phyloP scores from a whole-genome alignment of 192 early-diverging fungal genomes.

The Obelidium mucronatum region DNA sequence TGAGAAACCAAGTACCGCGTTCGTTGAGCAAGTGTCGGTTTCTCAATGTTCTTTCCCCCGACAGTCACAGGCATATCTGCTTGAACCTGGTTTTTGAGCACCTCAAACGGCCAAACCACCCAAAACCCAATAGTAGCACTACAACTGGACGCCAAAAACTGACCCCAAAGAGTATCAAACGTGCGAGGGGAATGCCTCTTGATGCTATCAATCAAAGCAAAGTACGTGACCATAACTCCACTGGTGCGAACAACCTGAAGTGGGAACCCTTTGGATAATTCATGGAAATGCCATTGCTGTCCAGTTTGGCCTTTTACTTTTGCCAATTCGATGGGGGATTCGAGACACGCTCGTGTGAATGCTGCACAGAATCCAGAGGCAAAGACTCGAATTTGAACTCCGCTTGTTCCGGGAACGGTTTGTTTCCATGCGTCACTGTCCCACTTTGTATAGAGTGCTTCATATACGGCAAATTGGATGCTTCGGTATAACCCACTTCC shows the following conservation, averaged over 20 bases:
- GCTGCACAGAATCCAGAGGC: not conserved
- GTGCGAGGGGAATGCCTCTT: not conserved
- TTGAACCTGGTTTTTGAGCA: conserved; percentile 20
- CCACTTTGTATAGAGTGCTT: conserved; percentile 10
- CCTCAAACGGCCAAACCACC: conserved; percentile 20
- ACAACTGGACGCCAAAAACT: conserved; percentile 6
- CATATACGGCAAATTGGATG: conserved; percentile 20
- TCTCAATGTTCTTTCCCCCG: not conserved
- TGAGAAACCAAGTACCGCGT: not conserved
- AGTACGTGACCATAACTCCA: conserved; percentile 24
- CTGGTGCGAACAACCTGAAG: conserved; percentile 2
- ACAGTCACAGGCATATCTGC: conserved; percentile 10
- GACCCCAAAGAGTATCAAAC: conserved; percentile 5
- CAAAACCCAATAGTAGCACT: conserved; percentile 18
- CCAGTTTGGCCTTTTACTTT: conserved; percentile 18
- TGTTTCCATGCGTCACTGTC: not conserved
- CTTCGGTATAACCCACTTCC: conserved; percentile 16
- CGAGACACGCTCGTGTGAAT: not conserved
- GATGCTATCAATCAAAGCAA: conserved; percentile 20
- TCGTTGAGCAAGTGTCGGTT: not conserved
- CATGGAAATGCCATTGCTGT: not conserved
- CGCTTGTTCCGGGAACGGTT: not conserved
- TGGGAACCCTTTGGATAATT: conserved; percentile 19
- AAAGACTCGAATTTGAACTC: not conserved
- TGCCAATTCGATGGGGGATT: conserved; percentile 9